Conservation (phyloP, 768 basidiomycete genomes). For the Mycena amicta region DNA sequence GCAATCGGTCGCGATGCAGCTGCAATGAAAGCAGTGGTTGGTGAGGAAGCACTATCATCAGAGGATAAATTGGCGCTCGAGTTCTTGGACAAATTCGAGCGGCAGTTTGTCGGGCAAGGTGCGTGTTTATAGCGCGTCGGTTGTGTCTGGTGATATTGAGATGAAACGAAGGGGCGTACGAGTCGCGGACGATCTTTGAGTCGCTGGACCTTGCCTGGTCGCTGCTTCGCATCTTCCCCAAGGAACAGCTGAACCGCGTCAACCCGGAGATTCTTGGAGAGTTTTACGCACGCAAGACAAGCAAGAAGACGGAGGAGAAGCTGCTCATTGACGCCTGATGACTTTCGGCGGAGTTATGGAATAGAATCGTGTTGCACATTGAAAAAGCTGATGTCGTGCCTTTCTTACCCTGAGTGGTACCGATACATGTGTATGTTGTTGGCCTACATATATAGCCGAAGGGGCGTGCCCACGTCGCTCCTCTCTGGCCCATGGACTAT, state of each 20-base stretch:
- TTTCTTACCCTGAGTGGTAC: not conserved
- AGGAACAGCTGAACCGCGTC: slow-evolving; percentile 97
- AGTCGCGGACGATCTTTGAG: slow-evolving; percentile 95
- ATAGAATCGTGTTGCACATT: not conserved
- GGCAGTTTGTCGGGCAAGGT: slow-evolving; percentile 97
- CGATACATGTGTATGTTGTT: slow-evolving; percentile 48
- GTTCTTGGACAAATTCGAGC: slow-evolving; percentile 97
- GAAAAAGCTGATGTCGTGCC: slow-evolving; percentile 1
- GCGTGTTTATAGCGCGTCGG: slow-evolving; percentile 23
- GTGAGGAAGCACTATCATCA: slow-evolving; percentile 91
- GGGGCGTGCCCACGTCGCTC: slow-evolving; percentile 27
- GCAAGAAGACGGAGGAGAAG: slow-evolving; percentile 52
- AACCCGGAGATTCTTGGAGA: slow-evolving; percentile 94
- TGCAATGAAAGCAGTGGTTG: slow-evolving; percentile 98
- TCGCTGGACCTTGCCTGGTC: slow-evolving; percentile 98
- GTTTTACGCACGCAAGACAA: slow-evolving; percentile 85
- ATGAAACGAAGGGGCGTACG: slow-evolving; percentile 73
- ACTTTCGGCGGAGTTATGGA: slow-evolving; percentile 10
- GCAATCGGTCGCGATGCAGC: slow-evolving; percentile 97
- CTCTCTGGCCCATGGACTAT: slow-evolving; percentile 57
- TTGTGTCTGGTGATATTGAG: slow-evolving; percentile 11
- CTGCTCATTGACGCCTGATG: slow-evolving; percentile 49
- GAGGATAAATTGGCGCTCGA: slow-evolving; percentile 98
- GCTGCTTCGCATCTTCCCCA: slow-evolving; percentile 96
- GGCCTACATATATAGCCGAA: slow-evolving; percentile 40